Evolutionary conservation across 1,284 basidiomycete species (phyloP).

Genomic region (Boletellus deceptivus): DNA sequence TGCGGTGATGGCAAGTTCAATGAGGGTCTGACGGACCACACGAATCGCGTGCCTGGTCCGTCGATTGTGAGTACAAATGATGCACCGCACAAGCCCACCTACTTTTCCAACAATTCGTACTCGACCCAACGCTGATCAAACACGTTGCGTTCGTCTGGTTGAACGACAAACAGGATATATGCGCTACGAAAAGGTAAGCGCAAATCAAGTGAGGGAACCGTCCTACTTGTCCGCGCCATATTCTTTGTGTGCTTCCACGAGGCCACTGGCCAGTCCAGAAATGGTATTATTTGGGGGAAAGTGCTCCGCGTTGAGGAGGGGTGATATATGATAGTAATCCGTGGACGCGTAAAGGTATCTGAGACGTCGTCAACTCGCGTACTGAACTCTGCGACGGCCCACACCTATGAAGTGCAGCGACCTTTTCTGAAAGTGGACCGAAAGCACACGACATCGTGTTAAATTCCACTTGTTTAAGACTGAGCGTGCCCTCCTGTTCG

Average conservation of each 20-base stretch:
- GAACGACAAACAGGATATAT: constrained; percentile 84
- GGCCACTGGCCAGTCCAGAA: constrained; percentile 67
- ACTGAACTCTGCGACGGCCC: constrained; percentile 9
- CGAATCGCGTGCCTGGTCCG: constrained; percentile 64
- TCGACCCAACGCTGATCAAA: constrained; percentile 94
- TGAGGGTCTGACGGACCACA: constrained; percentile 73
- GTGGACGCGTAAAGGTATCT: constrained; percentile 72
- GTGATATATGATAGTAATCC: constrained; percentile 60
- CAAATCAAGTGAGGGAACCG: not conserved
- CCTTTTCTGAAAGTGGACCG: constrained; percentile 76
- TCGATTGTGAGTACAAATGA: not conserved
- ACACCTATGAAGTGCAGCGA: constrained; percentile 77
- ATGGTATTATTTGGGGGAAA: constrained; percentile 79
- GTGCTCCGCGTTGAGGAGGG: constrained; percentile 53
- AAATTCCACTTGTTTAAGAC: constrained; percentile 95
- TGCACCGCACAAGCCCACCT: constrained; percentile 17
- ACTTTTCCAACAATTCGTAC: constrained; percentile 80
- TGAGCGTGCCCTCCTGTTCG: constrained; percentile 34
- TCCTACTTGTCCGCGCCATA: constrained; percentile 59
- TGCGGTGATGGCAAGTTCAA: constrained; percentile 57
- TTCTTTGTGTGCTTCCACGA: constrained; percentile 77
- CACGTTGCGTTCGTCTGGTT: constrained; percentile 89
- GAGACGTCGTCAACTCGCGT: not conserved
- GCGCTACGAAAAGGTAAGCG: constrained; percentile 43
- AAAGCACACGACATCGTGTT: constrained; percentile 97